Evolutionary conservation across 1,139 yeast species (phyloP).

Genomic region (Saccharomyces pastorianus): DNA sequence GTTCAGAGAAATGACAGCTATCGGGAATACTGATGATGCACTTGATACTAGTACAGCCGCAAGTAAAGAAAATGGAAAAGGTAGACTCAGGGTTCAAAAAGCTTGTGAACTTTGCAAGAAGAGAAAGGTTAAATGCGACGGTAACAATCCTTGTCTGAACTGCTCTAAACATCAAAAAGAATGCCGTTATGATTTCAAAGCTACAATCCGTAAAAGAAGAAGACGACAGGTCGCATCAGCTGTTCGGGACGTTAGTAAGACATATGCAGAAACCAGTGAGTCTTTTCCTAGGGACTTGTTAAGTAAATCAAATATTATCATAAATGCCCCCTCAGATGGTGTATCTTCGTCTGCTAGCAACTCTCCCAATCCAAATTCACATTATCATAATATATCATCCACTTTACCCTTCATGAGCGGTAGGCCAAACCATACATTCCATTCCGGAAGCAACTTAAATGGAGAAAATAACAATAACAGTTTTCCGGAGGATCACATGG

Average conservation of each 20-base stretch:
- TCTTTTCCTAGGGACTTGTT: not conserved
- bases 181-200: not conserved
- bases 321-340: not conserved
- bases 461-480: not conserved
- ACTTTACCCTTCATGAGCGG: not conserved
- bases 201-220: not conserved
- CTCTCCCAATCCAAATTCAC: not conserved
- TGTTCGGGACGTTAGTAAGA: not conserved
- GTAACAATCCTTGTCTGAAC: constrained; percentile 86
- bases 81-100: constrained; percentile 54
- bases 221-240: not conserved
- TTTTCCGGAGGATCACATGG: constrained; percentile 4
- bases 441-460: not conserved
- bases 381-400: not conserved
- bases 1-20: not conserved
- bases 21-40: not conserved
- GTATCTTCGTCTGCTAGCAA: not conserved
- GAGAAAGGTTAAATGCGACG: constrained; percentile 89
- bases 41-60: not conserved
- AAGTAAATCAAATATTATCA: not conserved
- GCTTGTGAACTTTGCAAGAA: constrained; percentile 84
- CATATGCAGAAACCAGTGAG: not conserved
- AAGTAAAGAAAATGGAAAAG: not conserved
- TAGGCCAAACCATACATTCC: constrained; percentile 1
- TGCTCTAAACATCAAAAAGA: constrained; percentile 34